Conservation (phyloP, 805 yeast species). For the Barnettozyma sp. region DNA sequence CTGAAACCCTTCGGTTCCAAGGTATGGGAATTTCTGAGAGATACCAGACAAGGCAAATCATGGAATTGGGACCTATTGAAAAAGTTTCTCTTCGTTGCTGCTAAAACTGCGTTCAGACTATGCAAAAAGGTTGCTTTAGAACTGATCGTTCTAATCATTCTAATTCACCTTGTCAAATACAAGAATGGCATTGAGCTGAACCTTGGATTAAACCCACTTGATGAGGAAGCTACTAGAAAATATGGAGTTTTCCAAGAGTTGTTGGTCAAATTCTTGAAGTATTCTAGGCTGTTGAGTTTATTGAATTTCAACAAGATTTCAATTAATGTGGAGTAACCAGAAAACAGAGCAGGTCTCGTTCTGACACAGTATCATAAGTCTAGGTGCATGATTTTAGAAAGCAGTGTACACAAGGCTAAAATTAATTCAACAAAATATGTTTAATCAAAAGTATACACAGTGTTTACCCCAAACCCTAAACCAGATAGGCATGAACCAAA, state of each 20-base stretch:
- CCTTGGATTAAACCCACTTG: constrained; percentile 3
- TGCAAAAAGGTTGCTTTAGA: constrained; percentile 18
- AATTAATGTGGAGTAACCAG: constrained; percentile 19
- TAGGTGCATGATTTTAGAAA: too few species aligned
- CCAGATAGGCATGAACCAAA: background rate
- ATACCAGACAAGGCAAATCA: constrained; percentile 9
- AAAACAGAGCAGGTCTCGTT: constrained; percentile 3
- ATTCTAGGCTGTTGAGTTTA: constrained; percentile 10
- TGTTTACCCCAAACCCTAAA: background rate
- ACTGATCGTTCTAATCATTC: constrained; percentile 13
- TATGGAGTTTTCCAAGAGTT: constrained; percentile 10
- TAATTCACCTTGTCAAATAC: constrained; percentile 19
- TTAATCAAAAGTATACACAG: background rate
- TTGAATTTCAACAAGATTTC: constrained; percentile 17
- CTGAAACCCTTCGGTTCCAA: background rate
- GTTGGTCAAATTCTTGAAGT: constrained; percentile 15
- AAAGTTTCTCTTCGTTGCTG: constrained; percentile 6
- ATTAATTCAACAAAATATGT: background rate
- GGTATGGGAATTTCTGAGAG: constrained; percentile 1
- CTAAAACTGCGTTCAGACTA: constrained; percentile 9
- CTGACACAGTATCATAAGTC: too few species aligned
- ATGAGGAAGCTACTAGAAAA: constrained; percentile 1
- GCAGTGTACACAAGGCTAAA: too few species aligned
- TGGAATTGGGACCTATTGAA: constrained; percentile 1
- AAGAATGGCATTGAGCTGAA: constrained; percentile 19